Conservation (phyloP, 495 filamentous ascomycete genomes). For the Neurospora sp. region DNA sequence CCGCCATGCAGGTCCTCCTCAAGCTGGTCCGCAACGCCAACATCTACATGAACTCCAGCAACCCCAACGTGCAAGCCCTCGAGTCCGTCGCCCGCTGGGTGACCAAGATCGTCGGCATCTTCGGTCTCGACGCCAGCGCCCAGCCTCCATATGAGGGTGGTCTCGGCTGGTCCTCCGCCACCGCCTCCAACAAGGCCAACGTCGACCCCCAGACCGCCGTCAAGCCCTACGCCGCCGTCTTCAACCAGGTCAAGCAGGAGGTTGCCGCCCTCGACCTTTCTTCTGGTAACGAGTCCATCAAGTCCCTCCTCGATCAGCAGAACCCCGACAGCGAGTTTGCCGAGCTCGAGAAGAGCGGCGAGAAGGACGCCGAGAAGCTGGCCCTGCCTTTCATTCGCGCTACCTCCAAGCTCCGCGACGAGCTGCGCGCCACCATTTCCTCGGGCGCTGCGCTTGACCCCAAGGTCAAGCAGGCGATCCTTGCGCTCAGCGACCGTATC, state of each 20-base stretch:
- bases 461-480: conserved; percentile 47
- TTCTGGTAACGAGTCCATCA: conserved; percentile 13
- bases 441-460: conserved; percentile 39
- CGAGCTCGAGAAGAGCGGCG: conserved; percentile 27
- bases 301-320: conserved; percentile 24
- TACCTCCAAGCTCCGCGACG: conserved; percentile 57
- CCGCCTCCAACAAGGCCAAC: conserved; percentile 46
- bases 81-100: conserved; percentile 66
- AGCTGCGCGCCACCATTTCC: conserved; percentile 48
- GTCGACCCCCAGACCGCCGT: conserved; percentile 33
- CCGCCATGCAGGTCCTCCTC: conserved; percentile 63
- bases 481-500: conserved; percentile 66
- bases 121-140: conserved; percentile 71
- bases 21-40: conserved; percentile 68
- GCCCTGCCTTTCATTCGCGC: conserved; percentile 57
- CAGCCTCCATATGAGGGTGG: conserved; percentile 43
- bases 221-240: conserved; percentile 34
- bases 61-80: conserved; percentile 41
- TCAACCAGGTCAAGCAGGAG: conserved; percentile 28
- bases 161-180: conserved; percentile 76
- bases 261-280: conserved; percentile 28
- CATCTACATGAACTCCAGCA: conserved; percentile 49
- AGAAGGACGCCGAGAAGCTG: conserved; percentile 36
- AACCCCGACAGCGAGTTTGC: conserved; percentile 30
- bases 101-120: conserved; percentile 71